A percentile compares a stretch with the other conserved stretches of the same genome.
Conservation (phyloP, 345 rosid species). For the Crucihimalaya himalaica region DNA sequence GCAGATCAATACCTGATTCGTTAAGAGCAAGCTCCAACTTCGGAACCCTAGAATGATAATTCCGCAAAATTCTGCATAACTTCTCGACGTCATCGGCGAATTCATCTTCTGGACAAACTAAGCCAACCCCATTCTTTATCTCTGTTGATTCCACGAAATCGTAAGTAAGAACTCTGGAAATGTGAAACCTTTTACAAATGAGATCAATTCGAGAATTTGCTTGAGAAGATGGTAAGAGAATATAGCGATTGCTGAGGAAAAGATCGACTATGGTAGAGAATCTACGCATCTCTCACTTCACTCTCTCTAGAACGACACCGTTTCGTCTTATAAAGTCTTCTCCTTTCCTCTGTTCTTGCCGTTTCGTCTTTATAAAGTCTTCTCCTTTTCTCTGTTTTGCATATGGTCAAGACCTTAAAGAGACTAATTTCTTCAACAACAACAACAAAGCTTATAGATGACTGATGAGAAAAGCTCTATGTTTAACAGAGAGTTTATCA, state of each 20-base stretch:
- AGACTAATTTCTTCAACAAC: background rate
- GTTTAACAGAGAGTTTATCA: slow-evolving; percentile 25
- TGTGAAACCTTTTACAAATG: slow-evolving; percentile 23
- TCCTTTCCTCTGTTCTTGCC: background rate
- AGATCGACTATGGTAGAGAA: slow-evolving; percentile 15
- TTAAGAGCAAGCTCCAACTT: slow-evolving; percentile 78
- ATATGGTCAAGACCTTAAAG: slow-evolving; percentile 1
- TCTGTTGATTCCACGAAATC: slow-evolving; percentile 13
- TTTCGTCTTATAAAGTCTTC: slow-evolving; percentile 10
- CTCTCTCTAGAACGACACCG: slow-evolving; percentile 9
- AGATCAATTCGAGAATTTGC: slow-evolving; percentile 2
- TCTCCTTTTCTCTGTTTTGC: background rate
- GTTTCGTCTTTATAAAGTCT: slow-evolving; percentile 12
- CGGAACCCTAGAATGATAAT: slow-evolving; percentile 69
- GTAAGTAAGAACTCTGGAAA: slow-evolving; percentile 3
- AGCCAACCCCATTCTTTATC: slow-evolving; percentile 42
- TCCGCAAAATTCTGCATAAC: slow-evolving; percentile 68
- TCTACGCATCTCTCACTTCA: slow-evolving; percentile 30
- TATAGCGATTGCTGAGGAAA: slow-evolving; percentile 6
- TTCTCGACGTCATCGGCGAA: slow-evolving; percentile 79
- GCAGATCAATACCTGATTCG: slow-evolving; percentile 67
- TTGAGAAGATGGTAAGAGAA: slow-evolving; percentile 25
- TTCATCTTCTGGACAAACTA: slow-evolving; percentile 58
- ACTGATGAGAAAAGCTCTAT: slow-evolving; percentile 37
- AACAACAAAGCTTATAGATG: slow-evolving; percentile 20